Conservation (phyloP, 2,329 filamentous ascomycete genomes). For the Pseudogymnoascus sp. region DNA sequence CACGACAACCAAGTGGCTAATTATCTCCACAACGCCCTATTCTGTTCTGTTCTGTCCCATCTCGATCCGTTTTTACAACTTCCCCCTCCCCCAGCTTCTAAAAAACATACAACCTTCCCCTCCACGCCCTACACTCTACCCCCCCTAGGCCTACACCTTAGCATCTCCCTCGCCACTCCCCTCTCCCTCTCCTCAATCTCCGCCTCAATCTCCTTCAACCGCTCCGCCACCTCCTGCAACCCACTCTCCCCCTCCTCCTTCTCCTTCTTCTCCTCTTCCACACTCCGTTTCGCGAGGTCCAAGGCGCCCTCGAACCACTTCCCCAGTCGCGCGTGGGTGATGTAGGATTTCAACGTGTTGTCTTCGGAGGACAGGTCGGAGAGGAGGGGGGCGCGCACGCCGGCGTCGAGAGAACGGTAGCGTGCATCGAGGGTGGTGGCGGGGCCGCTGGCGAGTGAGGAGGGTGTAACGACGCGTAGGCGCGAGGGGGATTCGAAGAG, state of each 20-base stretch:
- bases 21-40: not conserved
- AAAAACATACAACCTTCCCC: not conserved
- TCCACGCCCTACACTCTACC: not conserved
- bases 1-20: not conserved
- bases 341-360: constrained; percentile 50
- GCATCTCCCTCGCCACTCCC: constrained; percentile 19
- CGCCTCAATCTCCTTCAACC: constrained; percentile 22
- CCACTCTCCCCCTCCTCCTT: not conserved
- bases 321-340: constrained; percentile 60
- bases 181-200: constrained; percentile 22
- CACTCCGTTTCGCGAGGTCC: constrained; percentile 30
- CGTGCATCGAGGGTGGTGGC: constrained; percentile 48
- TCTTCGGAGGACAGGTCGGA: constrained; percentile 69
- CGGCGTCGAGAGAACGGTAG: constrained; percentile 50
- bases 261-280: constrained; percentile 26
- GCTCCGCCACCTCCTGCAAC: constrained; percentile 16
- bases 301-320: constrained; percentile 52
- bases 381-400: constrained; percentile 57
- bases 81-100: not conserved
- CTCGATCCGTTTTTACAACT: too few species aligned
- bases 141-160: constrained; percentile 18
- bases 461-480: constrained; percentile 28
- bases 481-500: constrained; percentile 32
- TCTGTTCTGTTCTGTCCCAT: too few species aligned
- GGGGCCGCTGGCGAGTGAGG: constrained; percentile 30